Percentiles rank a stretch among this genome's conserved stretches.
Conservation (phyloP, 345 rosid species). For the Eucalyptus coolabah region DNA sequence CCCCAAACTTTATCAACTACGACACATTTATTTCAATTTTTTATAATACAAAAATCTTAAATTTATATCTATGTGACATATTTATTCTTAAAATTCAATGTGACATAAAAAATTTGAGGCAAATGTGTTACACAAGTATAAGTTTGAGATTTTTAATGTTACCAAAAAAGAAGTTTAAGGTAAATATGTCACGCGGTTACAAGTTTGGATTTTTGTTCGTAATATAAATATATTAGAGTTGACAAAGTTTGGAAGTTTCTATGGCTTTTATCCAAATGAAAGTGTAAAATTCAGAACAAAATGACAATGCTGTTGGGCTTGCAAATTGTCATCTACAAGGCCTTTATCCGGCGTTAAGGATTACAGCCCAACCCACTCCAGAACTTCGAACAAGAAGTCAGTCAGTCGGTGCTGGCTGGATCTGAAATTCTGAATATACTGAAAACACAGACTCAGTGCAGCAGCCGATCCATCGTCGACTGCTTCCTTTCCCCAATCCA, state of each 20-base stretch:
- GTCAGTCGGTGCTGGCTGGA: not conserved
- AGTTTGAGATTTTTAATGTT: no score
- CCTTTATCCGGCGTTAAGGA: not conserved
- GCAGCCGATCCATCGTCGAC: not conserved
- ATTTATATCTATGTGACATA: rapidly evolving
- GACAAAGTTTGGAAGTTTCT: no score
- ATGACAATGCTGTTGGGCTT: not conserved
- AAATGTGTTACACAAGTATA: no score
- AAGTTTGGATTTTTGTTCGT: no score
- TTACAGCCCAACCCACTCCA: not conserved
- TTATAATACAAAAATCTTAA: rapidly evolving
- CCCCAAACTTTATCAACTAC: rapidly evolving
- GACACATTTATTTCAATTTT: no score
- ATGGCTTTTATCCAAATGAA: no score
- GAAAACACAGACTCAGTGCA: not conserved
- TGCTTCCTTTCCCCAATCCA: not conserved
- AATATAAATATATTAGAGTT: rapidly evolving
- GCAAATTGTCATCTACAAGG: not conserved
- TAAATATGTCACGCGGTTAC: no score
- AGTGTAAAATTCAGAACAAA: not conserved
- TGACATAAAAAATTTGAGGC: rapidly evolving
- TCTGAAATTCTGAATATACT: not conserved
- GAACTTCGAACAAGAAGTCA: not conserved
- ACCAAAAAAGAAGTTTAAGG: no score
- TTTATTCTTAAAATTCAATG: no score